phyloP scores from a whole-genome alignment of 2,329 filamentous ascomycete genomes.

The Trichocomaceae sp. region DNA sequence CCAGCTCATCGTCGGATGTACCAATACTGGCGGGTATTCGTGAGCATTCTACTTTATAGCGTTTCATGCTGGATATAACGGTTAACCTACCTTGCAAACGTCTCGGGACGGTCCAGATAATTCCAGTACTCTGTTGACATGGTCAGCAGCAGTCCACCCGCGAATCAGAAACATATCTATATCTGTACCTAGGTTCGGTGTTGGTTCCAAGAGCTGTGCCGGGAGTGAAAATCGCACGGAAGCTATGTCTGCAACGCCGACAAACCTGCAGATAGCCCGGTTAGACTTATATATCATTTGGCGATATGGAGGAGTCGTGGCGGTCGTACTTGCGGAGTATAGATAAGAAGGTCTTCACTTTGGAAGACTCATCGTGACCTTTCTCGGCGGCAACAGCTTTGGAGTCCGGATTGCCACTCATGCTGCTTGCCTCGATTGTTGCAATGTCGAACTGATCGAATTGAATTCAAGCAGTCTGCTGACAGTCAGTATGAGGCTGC shows the following conservation, averaged over 20 bases:
- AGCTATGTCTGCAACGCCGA: slow-evolving; percentile 92
- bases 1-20: slow-evolving; percentile 82
- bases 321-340: slow-evolving; percentile 74
- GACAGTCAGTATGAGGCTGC: neutral
- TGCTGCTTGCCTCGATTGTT: neutral
- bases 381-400: slow-evolving; percentile 41
- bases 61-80: neutral
- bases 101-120: slow-evolving; percentile 90
- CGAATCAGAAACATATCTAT: neutral
- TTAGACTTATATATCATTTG: slow-evolving; percentile 6
- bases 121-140: slow-evolving; percentile 79
- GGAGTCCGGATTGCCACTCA: slow-evolving; percentile 5
- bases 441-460: neutral
- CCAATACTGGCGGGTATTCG: slow-evolving; percentile 56
- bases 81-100: slow-evolving; percentile 59
- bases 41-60: slow-evolving; percentile 20
- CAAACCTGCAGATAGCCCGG: slow-evolving; percentile 57
- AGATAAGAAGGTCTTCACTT: slow-evolving; percentile 79
- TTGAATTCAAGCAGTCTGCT: neutral
- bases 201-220: slow-evolving; percentile 90
- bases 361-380: slow-evolving; percentile 70
- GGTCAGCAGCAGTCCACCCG: neutral
- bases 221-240: slow-evolving; percentile 93
- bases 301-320: neutral
- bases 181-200: slow-evolving; percentile 71